Evolutionary conservation across 2,329 filamentous ascomycete species (phyloP).

Genomic region (Didymellaceae sp.): DNA sequence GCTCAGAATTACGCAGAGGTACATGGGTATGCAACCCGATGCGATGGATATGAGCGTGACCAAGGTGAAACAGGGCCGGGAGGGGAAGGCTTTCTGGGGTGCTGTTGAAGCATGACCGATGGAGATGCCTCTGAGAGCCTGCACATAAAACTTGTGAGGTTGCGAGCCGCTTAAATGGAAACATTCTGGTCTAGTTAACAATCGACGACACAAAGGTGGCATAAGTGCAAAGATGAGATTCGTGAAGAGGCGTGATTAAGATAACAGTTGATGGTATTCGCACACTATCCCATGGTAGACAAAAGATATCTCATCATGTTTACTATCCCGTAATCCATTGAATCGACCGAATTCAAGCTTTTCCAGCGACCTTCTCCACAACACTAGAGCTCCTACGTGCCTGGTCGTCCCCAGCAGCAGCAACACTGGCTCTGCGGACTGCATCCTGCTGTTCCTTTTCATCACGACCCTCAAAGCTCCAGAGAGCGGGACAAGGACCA

Average conservation of each 20-base stretch:
- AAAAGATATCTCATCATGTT: no score
- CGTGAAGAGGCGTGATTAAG: no score
- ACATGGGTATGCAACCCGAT: constrained; percentile 55
- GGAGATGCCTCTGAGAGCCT: no score
- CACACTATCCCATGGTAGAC: no score
- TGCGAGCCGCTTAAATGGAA: no score
- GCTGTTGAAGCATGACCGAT: constrained; percentile 48
- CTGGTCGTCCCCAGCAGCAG: constrained; percentile 11
- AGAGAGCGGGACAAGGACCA: constrained; percentile 25
- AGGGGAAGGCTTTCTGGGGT: constrained; percentile 60
- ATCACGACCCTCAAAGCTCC: constrained; percentile 25
- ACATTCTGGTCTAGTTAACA: no score
- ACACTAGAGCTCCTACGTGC: constrained; percentile 8
- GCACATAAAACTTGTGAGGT: no score
- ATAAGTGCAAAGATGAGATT: no score
- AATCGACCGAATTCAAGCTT: neutral
- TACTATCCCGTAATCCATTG: no score
- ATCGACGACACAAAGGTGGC: no score
- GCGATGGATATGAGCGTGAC: constrained; percentile 57
- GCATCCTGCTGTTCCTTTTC: constrained; percentile 20
- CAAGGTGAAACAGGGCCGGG: constrained; percentile 64
- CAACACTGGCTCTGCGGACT: constrained; percentile 24
- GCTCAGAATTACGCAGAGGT: constrained; percentile 65
- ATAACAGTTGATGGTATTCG: no score
- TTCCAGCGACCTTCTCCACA: constrained; percentile 12